A percentile compares a stretch with the other conserved stretches of the same genome.
Evolutionary conservation across 2,329 filamentous ascomycete genomes (phyloP).

Genomic region (Sporothrix brunneoviolacea): DNA sequence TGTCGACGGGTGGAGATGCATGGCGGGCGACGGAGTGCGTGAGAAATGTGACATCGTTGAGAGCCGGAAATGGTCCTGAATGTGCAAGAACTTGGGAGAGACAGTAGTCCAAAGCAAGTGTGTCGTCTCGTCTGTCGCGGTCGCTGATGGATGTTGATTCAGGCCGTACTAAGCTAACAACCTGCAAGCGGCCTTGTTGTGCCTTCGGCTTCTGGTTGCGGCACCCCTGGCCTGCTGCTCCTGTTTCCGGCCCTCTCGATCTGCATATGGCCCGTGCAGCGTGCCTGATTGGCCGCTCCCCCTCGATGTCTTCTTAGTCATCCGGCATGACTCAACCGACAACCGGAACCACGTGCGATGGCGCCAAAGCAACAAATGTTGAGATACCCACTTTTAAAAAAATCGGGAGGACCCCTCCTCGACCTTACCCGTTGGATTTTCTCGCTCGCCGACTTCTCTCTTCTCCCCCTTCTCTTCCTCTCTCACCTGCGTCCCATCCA

Average conservation of each 20-base stretch:
- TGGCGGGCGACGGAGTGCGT: background rate
- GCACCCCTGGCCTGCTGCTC: no score
- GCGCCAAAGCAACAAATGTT: slow-evolving; percentile 11
- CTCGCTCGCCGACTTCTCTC: background rate
- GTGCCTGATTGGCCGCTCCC: no score
- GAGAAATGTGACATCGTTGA: background rate
- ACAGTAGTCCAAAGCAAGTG: no score
- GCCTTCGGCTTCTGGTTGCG: no score
- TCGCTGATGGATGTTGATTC: no score
- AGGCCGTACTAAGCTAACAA: no score
- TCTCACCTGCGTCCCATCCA: background rate
- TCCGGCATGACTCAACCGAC: slow-evolving; percentile 6
- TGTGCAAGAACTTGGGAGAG: background rate
- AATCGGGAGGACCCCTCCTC: slow-evolving; percentile 9
- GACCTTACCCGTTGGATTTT: background rate
- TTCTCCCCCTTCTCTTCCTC: background rate
- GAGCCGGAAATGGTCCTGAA: background rate
- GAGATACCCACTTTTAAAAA: slow-evolving; percentile 8
- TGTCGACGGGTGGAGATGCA: background rate
- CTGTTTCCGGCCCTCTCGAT: no score
- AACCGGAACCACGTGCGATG: slow-evolving; percentile 14
- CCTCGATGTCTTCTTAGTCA: slow-evolving; percentile 8
- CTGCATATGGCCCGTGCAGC: no score
- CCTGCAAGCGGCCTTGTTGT: no score
- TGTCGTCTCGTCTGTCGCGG: no score